Evolutionary conservation across 1,284 basidiomycete genomes (phyloP).

Genomic region (Pseudozyma thailandica): DNA sequence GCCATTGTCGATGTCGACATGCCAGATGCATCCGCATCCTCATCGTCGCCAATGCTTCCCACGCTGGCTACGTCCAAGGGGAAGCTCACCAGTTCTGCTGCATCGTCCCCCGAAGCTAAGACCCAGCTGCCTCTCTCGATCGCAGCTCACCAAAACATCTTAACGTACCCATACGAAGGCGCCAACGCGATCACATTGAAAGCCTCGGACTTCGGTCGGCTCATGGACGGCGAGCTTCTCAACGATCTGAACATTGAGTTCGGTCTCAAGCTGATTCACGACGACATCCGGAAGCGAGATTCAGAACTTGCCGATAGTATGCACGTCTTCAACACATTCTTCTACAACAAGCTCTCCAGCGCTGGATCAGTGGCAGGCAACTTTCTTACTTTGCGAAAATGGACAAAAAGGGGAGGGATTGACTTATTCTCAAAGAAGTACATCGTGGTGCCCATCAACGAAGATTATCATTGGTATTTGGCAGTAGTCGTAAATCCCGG

Average conservation of each 20-base stretch:
- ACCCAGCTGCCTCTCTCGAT: neutral
- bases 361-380: constrained; percentile 71
- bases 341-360: constrained; percentile 93
- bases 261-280: constrained; percentile 80
- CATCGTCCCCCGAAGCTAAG: constrained; percentile 8
- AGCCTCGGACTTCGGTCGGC: constrained; percentile 46
- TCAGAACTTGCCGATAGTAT: constrained; percentile 78
- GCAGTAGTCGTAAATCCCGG: constrained; percentile 89
- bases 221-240: constrained; percentile 69
- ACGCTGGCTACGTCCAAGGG: constrained; percentile 6
- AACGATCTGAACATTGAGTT: constrained; percentile 98
- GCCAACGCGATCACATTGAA: constrained; percentile 52
- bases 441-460: constrained; percentile 94
- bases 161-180: constrained; percentile 54
- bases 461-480: constrained; percentile 96
- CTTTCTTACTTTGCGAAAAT: constrained; percentile 88
- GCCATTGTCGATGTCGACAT: constrained; percentile 7
- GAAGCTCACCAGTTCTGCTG: neutral
- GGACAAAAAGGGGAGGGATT: constrained; percentile 81
- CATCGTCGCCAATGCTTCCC: constrained; percentile 6
- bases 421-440: constrained; percentile 91
- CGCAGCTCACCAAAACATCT: constrained; percentile 17
- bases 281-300: constrained; percentile 66
- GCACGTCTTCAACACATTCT: constrained; percentile 95
- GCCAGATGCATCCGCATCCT: neutral